Evolutionary conservation across 805 yeast genomes (phyloP).

Genomic region (Grigorovia yakushimaensis): DNA sequence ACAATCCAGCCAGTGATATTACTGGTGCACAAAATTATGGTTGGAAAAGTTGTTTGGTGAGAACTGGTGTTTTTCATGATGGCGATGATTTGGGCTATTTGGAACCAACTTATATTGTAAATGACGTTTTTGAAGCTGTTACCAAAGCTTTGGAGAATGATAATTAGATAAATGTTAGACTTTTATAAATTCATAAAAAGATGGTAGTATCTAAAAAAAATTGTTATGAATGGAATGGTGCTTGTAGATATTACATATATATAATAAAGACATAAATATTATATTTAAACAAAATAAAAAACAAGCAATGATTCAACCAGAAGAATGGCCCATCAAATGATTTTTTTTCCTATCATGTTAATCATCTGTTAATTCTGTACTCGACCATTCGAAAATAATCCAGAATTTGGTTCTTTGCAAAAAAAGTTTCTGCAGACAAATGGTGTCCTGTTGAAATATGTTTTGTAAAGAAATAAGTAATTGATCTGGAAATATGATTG

Average conservation of each 20-base stretch:
- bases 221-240: too few relatives aligned
- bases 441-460: too few relatives aligned
- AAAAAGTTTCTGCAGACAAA: not conserved
- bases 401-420: too few relatives aligned
- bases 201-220: not conserved
- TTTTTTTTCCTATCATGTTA: too few relatives aligned
- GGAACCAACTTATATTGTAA: constrained; percentile 40
- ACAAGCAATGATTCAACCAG: too few relatives aligned
- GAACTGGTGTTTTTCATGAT: constrained; percentile 79
- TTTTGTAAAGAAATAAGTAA: too few relatives aligned
- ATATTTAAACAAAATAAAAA: too few relatives aligned
- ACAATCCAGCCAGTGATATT: constrained; percentile 90
- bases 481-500: not conserved
- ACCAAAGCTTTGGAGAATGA: constrained; percentile 14
- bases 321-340: too few relatives aligned
- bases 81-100: constrained; percentile 33
- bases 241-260: too few relatives aligned
- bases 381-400: not conserved
- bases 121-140: constrained; percentile 47
- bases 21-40: constrained; percentile 80
- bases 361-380: not conserved
- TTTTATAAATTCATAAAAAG: too few relatives aligned
- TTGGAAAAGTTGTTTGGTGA: constrained; percentile 78
- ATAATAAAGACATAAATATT: too few relatives aligned
- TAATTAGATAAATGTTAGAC: not conserved